A percentile compares a stretch with the other conserved stretches of the same genome.
phyloP scores from a whole-genome alignment of 768 basidiomycete species.

The Macrolepiota albuminosa region DNA sequence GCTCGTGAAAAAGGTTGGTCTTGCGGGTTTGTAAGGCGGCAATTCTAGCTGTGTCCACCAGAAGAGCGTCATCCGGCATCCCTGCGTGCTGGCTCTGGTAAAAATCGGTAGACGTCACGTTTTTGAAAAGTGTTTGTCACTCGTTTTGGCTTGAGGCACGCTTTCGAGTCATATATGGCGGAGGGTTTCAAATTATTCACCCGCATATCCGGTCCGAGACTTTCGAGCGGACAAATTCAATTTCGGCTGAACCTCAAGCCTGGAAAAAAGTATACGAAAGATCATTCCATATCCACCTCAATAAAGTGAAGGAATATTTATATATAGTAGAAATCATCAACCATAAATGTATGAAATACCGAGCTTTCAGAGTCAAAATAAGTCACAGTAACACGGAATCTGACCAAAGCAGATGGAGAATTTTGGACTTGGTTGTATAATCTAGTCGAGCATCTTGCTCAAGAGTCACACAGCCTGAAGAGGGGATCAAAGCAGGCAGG shows the following conservation, averaged over 20 bases:
- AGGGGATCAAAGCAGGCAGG: neutral
- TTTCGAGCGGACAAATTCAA: neutral
- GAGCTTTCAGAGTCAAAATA: neutral
- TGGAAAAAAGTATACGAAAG: no score
- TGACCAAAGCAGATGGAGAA: neutral
- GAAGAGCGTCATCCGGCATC: slow-evolving; percentile 4
- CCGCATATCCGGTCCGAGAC: no score
- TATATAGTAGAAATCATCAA: no score
- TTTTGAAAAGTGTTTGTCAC: neutral
- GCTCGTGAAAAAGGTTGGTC: slow-evolving; percentile 26
- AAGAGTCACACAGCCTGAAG: neutral
- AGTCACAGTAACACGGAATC: neutral
- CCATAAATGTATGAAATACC: neutral
- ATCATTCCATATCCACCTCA: neutral
- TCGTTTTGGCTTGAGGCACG: neutral
- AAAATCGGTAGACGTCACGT: neutral
- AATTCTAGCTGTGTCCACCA: slow-evolving; percentile 17
- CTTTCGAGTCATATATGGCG: neutral
- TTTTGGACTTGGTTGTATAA: neutral
- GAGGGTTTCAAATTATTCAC: neutral
- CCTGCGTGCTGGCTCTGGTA: neutral
- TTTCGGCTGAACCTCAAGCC: neutral
- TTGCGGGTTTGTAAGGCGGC: slow-evolving; percentile 23
- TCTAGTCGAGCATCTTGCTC: neutral
- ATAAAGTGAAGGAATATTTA: neutral